Evolutionary conservation across 2,329 filamentous ascomycete genomes (phyloP), one percentile per base, ranked within the genome.

Genomic region (Ceratocystis diversiconidia): DNA sequence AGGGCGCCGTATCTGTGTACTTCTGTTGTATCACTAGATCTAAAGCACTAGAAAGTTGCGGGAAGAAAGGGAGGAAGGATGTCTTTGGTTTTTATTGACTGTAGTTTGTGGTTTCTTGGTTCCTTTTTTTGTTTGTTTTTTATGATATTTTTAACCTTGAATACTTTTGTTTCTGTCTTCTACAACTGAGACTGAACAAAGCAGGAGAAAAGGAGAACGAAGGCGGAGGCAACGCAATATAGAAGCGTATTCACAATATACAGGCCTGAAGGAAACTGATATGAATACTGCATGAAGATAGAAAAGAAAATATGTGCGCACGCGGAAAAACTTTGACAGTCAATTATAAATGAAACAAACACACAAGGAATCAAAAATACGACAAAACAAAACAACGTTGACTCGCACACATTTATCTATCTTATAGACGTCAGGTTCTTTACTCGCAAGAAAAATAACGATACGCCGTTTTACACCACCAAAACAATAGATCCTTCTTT

Each of bases 21-120:
- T 57, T 57, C 28, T 57, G 52, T 57, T 57, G 41, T 62, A 41
- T 62, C 60, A 62, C 36, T 50, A 64, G 25, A 57, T 55, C 48
- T 25, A 64, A 64, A 28, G 19, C 36, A n/a, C n/a, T 57, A 57
- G 52, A 41, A 41, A 57, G 28, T 30, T 57, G 52, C 8, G 48
- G 36, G 44, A 19, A 25, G 36, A 57, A 41, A 12, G 19, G 32
- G 50, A 28, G 25, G 62, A 32, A 36, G 19, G 17, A n/a, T 63
- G 43, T 28, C 19, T 63, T 36, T 36, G 48, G 8, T 50, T 55
- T 19, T 52, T 52, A 25, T 25, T 22, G 15, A n/a, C 48, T 41
- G 36, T 15, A 41, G 36, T 41, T 41, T 41, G 36, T 41, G 36
- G 52, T 57, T 25, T 32, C 8, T 57, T 22, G 28, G 25, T 57